Conservation (phyloP, 2,329 filamentous ascomycete species). For the Alternaria rosae region DNA sequence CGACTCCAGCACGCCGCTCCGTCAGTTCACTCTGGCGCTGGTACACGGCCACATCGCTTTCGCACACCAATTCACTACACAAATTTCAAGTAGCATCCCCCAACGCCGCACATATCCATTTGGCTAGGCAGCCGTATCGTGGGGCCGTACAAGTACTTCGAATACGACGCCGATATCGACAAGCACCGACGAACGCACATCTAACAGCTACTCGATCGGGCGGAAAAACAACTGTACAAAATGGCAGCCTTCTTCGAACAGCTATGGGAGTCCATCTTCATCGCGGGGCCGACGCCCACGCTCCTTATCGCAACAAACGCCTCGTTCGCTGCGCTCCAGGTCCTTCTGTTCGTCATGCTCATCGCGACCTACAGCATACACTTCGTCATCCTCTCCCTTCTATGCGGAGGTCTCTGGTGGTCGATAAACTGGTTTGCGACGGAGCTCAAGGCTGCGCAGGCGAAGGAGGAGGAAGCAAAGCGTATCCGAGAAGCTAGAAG, state of each 20-base stretch:
- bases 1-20: constrained; percentile 15
- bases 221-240: background rate
- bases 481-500: constrained; percentile 51
- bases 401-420: constrained; percentile 87
- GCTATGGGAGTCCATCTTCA: constrained; percentile 93
- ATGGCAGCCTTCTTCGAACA: constrained; percentile 69
- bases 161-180: constrained; percentile 17
- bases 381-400: constrained; percentile 79
- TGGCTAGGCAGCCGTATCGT: constrained; percentile 32
- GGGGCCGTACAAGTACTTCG: constrained; percentile 16
- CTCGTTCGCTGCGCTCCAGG: constrained; percentile 84
- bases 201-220: background rate
- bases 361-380: constrained; percentile 86
- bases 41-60: constrained; percentile 19
- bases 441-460: constrained; percentile 62
- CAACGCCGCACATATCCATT: constrained; percentile 19
- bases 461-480: constrained; percentile 59
- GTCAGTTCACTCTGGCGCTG: constrained; percentile 25
- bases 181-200: background rate
- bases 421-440: constrained; percentile 96
- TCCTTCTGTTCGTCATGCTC: constrained; percentile 78
- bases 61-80: constrained; percentile 1
- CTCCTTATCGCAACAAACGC: constrained; percentile 89
- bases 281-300: constrained; percentile 85
- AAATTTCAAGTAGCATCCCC: constrained; percentile 18